Base-by-base conservation (phyloP, 2,329 filamentous ascomycete genomes). In the Ustilaginoidea virens region DNA sequence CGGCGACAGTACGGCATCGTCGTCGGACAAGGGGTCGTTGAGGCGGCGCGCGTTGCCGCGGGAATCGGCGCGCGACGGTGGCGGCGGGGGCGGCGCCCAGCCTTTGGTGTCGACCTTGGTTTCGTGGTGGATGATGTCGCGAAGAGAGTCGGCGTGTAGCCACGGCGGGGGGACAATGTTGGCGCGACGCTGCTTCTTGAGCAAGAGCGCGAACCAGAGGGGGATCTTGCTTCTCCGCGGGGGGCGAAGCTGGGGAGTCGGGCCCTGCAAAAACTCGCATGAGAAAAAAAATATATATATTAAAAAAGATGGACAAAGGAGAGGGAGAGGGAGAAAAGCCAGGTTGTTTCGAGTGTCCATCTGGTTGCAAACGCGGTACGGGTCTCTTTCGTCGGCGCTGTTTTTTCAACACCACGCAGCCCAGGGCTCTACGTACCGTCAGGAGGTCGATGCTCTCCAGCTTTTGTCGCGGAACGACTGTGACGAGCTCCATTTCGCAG, bases 401-500 rank as follows among this genome's bases (percentile, higher is more conserved):
- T n/a, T 16, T 17, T 16, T 23, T 23, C 4, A 11, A 25, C 11
- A 10, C 23, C 6, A 25, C 13, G 24, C 14, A 25, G 10, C n/a
- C n/a, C 19, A 20, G 11, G 19, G 13, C 17, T 12, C 8, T 18
- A 71, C 78, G 62, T 63, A 96, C 90, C 39, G 78, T 75, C 31
- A 98, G 69, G 36, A 98, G 68, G 43, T 81, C 67, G 37, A 98
- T 79, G 41, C 72, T 73, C 40, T 94, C 85, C 30, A 98, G 74
- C 38, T 80, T 72, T 52, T 96, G 86, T 30, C 90, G 80, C 20
- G 90, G 90, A 28, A 96, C 74, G 14, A 98, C 70, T 0, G 86
- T 94, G 32, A 98, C 80, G 45, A 83, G 71, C 59, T 96, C 87
- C 85, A 94, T 96, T 60, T 98, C 90, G 54, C 86, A 93, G 17